Percentiles rank a stretch among this genome's conserved stretches.
These are phyloP conservation scores for Solanum ossicruentum DNA, from an alignment of 257 asterid species.

Conservation along the genomic window DNA sequence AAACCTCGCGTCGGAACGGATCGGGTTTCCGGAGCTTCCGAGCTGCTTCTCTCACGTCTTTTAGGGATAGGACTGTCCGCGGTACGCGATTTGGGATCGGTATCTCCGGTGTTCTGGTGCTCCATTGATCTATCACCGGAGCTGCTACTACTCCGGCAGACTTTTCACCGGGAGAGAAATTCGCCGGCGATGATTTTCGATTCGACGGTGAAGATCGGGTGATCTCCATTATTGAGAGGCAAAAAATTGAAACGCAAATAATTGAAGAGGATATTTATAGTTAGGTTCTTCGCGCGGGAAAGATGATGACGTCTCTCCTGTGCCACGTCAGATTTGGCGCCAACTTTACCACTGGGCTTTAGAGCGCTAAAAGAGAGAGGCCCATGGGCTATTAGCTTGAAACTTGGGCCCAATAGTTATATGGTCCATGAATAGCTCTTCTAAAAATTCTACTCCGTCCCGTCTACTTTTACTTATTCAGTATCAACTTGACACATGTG, in stretches of 20 bases:
- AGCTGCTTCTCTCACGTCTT: slow-evolving; percentile 55
- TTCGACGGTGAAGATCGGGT: not conserved
- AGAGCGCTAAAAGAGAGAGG: not conserved
- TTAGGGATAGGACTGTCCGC: slow-evolving; percentile 36
- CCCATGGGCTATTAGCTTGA: not conserved
- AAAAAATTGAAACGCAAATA: not conserved
- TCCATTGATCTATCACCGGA: slow-evolving; percentile 22
- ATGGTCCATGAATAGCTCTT: not conserved
- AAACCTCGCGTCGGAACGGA: not conserved
- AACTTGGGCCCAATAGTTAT: not conserved
- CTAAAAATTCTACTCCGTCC: not conserved
- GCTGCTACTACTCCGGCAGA: not conserved
- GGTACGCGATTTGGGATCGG: slow-evolving; percentile 19
- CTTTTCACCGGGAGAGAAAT: not conserved
- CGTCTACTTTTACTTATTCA: too few species aligned
- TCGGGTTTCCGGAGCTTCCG: slow-evolving; percentile 28
- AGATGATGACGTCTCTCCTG: slow-evolving; percentile 15
- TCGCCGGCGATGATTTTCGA: slow-evolving; percentile 11
- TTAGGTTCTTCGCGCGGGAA: slow-evolving; percentile 39
- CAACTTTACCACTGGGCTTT: not conserved
- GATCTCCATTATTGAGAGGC: not conserved
- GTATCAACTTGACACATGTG: too few species aligned
- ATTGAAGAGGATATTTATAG: not conserved
- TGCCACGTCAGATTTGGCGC: slow-evolving; percentile 53
- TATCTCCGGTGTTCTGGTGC: slow-evolving; percentile 64